Evolutionary conservation across 2,329 filamentous ascomycete genomes (phyloP), one percentile per base, ranked within the genome.

Genomic region (Aspergillus bombycis): DNA sequence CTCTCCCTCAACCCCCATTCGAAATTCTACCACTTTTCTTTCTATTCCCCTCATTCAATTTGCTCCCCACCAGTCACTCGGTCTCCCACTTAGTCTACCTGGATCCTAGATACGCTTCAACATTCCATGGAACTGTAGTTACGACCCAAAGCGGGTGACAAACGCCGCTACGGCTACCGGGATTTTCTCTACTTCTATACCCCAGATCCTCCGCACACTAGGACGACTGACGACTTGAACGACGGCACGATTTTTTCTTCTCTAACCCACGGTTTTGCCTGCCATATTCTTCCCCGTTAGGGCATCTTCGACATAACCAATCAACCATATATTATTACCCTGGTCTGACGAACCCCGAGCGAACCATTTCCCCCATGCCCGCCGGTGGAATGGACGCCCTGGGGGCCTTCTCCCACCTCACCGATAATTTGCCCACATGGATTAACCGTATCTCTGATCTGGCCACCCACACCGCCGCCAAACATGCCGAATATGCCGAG

Each of bases 371-470:
- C 26, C 32, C 43, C 57, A 67, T 67, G 61, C 45, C 65, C 53
- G 60, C 48, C 43, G 55, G 62, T 43, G 53, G 71, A 21, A 78
- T 80, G 73, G 80, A 82, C 71, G 76, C 81, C 45, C 68, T 81
- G 53, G 75, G 78, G 60, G 81, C 80, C 62, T 83, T 83, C 67
- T 70, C 77, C 66, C 74, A 78, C 65, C 74, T 83, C 10, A 70
- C 75, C 52, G 78, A 82, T 57, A 81, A 78, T 62, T 62, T 82
- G 19, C 81, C 81, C 16, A 58, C 71, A n/a, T 83, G 81, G 81
- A 77, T 81, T 52, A 70, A 68, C 46, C 76, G 74, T 58, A 67
- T 83, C 45, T 77, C 81, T 23, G 76, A 80, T 9, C 72, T 83
- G n/a, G 74, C 77, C 32, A 64, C 69, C 8, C 75, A 82, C 66